Evolutionary conservation across 208 protist species (phyloP).

Genomic region (Crithidia expoeki): DNA sequence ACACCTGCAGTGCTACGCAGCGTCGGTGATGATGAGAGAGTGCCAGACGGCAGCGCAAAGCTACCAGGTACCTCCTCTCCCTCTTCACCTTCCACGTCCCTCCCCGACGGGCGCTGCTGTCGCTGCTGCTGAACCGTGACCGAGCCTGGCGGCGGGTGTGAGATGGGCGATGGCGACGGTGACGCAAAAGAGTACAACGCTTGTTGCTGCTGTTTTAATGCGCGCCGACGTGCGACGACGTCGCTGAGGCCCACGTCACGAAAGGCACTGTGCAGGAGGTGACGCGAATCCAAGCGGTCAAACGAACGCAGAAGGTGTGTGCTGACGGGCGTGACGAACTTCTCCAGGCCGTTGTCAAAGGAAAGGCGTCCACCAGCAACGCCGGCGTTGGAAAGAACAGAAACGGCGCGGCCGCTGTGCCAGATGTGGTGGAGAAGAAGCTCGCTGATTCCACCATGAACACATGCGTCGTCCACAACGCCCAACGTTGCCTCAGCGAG

Average conservation of each 20-base stretch:
- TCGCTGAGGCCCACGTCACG: constrained; percentile 35
- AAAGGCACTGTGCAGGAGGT: constrained; percentile 33
- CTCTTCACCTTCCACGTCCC: not conserved
- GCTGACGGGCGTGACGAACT: constrained; percentile 28
- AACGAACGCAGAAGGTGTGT: constrained; percentile 25
- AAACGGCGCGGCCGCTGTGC: constrained; percentile 16
- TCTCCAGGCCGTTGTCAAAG: constrained; percentile 27
- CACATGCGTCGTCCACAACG: not conserved
- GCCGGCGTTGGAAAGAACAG: constrained; percentile 5
- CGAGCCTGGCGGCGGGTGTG: not conserved
- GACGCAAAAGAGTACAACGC: not conserved
- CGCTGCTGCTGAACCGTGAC: not conserved
- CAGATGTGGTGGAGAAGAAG: constrained; percentile 22
- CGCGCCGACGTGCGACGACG: constrained; percentile 23
- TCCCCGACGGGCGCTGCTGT: constrained; percentile 5
- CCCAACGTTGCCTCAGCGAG: constrained; percentile 16
- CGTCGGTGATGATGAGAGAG: constrained; percentile 18
- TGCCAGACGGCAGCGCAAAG: constrained; percentile 29
- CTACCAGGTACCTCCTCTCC: constrained; percentile 13
- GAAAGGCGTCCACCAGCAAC: not conserved
- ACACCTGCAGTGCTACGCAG: constrained; percentile 13
- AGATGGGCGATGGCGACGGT: not conserved
- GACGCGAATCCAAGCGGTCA: constrained; percentile 30
- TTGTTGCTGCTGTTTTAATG: constrained; percentile 1
- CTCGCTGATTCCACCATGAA: constrained; percentile 21